These are phyloP conservation scores for Phylloporus gajari DNA, from an alignment of 1,284 basidiomycete species.

Conservation along the genomic window DNA sequence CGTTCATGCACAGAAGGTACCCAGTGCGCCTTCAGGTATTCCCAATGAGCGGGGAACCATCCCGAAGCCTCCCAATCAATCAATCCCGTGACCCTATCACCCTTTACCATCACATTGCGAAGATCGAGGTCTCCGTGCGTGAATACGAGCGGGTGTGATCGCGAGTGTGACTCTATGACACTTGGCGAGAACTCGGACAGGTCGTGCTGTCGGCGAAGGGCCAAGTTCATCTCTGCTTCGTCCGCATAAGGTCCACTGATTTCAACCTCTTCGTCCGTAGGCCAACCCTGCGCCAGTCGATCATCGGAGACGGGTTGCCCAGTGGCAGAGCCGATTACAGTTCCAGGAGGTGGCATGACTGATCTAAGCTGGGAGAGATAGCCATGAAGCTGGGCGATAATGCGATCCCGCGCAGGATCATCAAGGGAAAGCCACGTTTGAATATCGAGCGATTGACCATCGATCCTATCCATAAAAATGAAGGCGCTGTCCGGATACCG, in stretches of 20 bases:
- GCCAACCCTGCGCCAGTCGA: slow-evolving; percentile 2
- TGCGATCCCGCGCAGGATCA: not conserved
- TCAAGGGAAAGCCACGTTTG: slow-evolving; percentile 4
- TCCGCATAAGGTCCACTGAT: slow-evolving; percentile 3
- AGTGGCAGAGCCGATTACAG: not conserved
- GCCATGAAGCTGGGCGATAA: not conserved
- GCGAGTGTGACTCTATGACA: slow-evolving; percentile 1
- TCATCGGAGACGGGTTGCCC: not conserved
- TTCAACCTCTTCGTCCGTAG: not conserved
- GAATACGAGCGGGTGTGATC: slow-evolving; percentile 3
- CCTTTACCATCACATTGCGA: slow-evolving; percentile 4
- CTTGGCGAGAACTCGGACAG: not conserved
- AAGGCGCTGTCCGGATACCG: not conserved
- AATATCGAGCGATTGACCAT: not conserved
- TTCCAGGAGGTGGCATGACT: not conserved
- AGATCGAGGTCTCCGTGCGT: not conserved
- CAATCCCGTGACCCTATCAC: not conserved
- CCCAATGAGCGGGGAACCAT: slow-evolving; percentile 3
- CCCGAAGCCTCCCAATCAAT: slow-evolving; percentile 2
- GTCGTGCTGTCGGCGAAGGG: slow-evolving; percentile 1
- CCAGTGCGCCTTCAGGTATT: slow-evolving; percentile 2
- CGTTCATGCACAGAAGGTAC: not conserved
- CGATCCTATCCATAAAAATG: not conserved
- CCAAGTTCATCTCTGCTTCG: slow-evolving; percentile 3
- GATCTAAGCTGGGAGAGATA: not conserved